Evolutionary conservation across 1,284 basidiomycete species (phyloP).

Genomic region (Melampsora larici-populina): DNA sequence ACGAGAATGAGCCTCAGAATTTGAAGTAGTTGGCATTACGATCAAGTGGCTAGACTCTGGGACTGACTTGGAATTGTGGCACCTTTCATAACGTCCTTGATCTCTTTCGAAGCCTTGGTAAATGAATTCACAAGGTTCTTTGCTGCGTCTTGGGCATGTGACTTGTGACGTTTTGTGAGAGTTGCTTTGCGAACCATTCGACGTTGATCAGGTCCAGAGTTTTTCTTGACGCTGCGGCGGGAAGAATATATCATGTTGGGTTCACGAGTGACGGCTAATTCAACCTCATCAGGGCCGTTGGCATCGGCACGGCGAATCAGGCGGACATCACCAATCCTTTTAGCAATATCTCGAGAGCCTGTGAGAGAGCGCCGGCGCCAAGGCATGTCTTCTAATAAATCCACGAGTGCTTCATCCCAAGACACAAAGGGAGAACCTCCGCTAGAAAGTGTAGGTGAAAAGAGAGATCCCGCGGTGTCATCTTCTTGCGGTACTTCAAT

Average conservation of each 20-base stretch:
- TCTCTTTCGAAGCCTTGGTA: conserved; percentile 5
- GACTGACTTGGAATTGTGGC: conserved; percentile 33
- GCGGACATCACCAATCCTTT: not conserved
- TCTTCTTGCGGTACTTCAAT: not conserved
- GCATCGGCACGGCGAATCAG: not conserved
- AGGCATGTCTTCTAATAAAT: not conserved
- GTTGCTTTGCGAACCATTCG: conserved; percentile 7
- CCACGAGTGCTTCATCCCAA: not conserved
- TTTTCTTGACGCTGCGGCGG: not conserved
- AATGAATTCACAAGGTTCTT: not conserved
- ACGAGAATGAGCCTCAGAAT: not conserved
- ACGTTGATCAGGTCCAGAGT: not conserved
- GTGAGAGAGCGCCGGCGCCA: not conserved
- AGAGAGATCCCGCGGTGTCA: not conserved
- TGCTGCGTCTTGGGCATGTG: not conserved
- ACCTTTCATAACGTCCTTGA: conserved; percentile 35
- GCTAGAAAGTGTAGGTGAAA: not conserved
- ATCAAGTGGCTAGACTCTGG: not conserved
- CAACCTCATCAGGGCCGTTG: conserved; percentile 3
- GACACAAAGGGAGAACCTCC: not conserved
- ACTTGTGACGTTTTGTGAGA: not conserved
- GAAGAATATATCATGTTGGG: not conserved
- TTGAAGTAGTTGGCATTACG: not conserved
- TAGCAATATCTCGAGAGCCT: not conserved
- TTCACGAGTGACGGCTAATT: conserved; percentile 1